Evolutionary conservation across 148 eudicot genomes (phyloP).

Genomic region (Amaranthus palmeri): DNA sequence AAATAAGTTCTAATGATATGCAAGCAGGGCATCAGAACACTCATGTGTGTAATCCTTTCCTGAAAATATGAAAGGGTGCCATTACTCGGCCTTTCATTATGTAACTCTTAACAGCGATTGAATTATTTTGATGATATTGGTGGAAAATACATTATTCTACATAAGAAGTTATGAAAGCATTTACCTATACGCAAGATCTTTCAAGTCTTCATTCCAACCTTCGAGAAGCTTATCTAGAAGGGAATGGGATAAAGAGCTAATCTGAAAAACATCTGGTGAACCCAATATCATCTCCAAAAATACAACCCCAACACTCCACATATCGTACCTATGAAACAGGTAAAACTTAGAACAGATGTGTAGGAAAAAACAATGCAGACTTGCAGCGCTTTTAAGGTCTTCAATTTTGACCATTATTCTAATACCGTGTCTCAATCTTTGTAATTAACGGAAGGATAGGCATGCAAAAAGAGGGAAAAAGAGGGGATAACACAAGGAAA

Average conservation of each 20-base stretch:
- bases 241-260: constrained; percentile 66
- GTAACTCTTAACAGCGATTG: neutral
- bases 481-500: no score
- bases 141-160: neutral
- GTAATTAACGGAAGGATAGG: neutral
- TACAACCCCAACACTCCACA: constrained; percentile 98
- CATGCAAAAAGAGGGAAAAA: neutral
- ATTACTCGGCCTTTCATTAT: neutral
- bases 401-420: neutral
- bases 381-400: neutral
- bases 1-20: neutral
- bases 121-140: neutral
- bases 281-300: constrained; percentile 84
- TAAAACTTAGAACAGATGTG: neutral
- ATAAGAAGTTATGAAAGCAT: neutral
- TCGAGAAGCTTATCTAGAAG: constrained; percentile 81
- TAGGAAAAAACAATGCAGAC: neutral
- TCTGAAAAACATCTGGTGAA: constrained; percentile 92
- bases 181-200: constrained; percentile 89
- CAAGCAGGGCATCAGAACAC: neutral
- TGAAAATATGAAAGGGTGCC: neutral
- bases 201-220: constrained; percentile 93
- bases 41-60: neutral
- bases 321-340: constrained; percentile 70
- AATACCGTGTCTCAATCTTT: neutral